phyloP scores from a whole-genome alignment of 495 filamentous ascomycete species.

The Talaromyces wortmannii region DNA sequence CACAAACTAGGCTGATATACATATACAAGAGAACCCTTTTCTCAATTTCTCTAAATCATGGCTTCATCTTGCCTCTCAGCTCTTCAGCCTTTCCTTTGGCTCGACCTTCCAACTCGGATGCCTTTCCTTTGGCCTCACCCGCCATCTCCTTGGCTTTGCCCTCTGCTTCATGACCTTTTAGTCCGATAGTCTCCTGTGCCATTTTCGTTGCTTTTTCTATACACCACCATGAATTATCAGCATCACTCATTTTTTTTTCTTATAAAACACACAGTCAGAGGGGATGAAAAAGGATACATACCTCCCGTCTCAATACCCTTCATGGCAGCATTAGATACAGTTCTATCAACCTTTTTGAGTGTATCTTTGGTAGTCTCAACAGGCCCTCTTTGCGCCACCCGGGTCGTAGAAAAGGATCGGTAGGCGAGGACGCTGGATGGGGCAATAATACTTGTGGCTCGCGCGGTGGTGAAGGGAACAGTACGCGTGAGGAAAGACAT shows the following conservation, averaged over 20 bases:
- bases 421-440: background rate
- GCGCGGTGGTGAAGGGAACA: slow-evolving; percentile 7
- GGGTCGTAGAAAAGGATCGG: slow-evolving; percentile 5
- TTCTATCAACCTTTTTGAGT: slow-evolving; percentile 47
- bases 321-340: slow-evolving; percentile 45
- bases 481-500: slow-evolving; percentile 21
- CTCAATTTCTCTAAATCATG: background rate
- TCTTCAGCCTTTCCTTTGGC: slow-evolving; percentile 35
- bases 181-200: slow-evolving; percentile 31
- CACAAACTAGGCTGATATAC: too few species aligned
- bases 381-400: slow-evolving; percentile 19
- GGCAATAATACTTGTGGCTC: slow-evolving; percentile 7
- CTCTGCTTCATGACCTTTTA: slow-evolving; percentile 23
- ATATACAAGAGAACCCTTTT: background rate
- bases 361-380: slow-evolving; percentile 49
- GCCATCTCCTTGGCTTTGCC: slow-evolving; percentile 29
- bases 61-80: slow-evolving; percentile 22
- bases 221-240: background rate
- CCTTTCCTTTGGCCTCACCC: slow-evolving; percentile 36
- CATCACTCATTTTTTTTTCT: too few species aligned
- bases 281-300: slow-evolving; percentile 21
- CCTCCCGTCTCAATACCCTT: slow-evolving; percentile 56
- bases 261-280: background rate
- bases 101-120: slow-evolving; percentile 31
- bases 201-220: slow-evolving; percentile 39